Evolutionary conservation across 2,329 filamentous ascomycete genomes (phyloP), one percentile per base, ranked within the genome.

Genomic region (Colletotrichum sp.): DNA sequence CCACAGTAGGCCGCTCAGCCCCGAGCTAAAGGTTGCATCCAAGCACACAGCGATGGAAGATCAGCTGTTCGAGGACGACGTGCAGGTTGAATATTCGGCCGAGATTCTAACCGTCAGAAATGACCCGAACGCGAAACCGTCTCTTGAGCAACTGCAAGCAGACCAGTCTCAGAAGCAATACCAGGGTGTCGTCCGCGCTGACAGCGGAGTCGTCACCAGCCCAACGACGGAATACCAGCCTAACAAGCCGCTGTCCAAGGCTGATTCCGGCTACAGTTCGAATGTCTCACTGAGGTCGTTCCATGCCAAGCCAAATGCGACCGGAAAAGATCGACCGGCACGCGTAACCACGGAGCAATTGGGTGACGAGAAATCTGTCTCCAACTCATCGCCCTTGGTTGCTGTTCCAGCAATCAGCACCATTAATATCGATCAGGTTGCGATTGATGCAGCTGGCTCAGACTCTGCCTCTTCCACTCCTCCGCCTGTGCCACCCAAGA

Each of bases 241-340:
- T 19, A 88, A 44, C 19, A 44, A 86, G 71, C 82, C 87, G 7
- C 82, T 91, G n/a, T 87, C 88, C 36, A 91, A 91, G 77, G 87
- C 90, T 52, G 91, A 93, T 79, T 92, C 90, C 30, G 91, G 91
- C 19, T 93, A 93, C 79, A 90, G 90, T 79, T 93, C 91, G 9
- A 92, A 89, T 78, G 84, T 90, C 6, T 93, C 91, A 15, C 81
- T 92, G 22, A 87, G 89, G 52, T 92, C 91, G 1, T 86, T 90
- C n/a, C 84, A 81, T 69, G 83, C 85, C 27, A 79, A 82, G 11
- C 86, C 83, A 74, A 60, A 68, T 55, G 72, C 34, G 11, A 16
- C 13, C 16, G 61, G 44, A 27, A 61, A 52, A n/a, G 68, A 34
- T 30, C 65, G 67, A 15, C 25, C 19, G 19, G 25, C 44, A 22